Conservation (phyloP, 306 rosid genomes). For the Bauhinia variegata region DNA sequence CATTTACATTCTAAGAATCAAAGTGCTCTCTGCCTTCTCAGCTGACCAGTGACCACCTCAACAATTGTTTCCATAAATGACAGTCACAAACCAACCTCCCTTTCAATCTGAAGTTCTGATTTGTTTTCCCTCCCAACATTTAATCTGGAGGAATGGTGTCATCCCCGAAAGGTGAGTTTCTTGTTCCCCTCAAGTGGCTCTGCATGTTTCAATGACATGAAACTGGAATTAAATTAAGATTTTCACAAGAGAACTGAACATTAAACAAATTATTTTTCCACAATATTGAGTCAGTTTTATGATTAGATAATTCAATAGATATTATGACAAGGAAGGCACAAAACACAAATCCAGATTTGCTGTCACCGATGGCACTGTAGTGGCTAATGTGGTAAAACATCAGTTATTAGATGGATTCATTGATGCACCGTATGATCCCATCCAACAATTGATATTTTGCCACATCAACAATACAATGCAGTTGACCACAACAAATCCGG, state of each 20-base stretch:
- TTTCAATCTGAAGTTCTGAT: conserved; percentile 9
- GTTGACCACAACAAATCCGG: too few species aligned
- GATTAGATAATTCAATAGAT: conserved; percentile 20
- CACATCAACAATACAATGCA: too few species aligned
- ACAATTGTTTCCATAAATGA: neutral
- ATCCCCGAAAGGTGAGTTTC: conserved; percentile 26
- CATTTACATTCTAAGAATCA: conserved; percentile 36
- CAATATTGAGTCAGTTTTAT: conserved; percentile 33
- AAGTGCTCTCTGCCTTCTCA: conserved; percentile 28
- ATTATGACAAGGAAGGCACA: conserved; percentile 28
- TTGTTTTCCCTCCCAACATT: conserved; percentile 23
- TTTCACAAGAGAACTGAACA: conserved; percentile 35
- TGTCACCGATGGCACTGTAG: too few species aligned
- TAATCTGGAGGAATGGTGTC: conserved; percentile 40
- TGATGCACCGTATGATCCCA: too few species aligned
- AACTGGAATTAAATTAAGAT: conserved; percentile 38
- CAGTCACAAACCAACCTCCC: conserved; percentile 32
- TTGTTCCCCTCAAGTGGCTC: conserved; percentile 34
- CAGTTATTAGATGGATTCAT: too few species aligned
- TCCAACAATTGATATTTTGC: too few species aligned
- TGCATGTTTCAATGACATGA: conserved; percentile 40
- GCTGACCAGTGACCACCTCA: conserved; percentile 31
- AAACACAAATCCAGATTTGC: too few species aligned
- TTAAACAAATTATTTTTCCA: conserved; percentile 23
- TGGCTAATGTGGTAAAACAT: too few species aligned